Evolutionary conservation across 2,329 filamentous ascomycete genomes (phyloP).

Genomic region (Graphilbum sp.): DNA sequence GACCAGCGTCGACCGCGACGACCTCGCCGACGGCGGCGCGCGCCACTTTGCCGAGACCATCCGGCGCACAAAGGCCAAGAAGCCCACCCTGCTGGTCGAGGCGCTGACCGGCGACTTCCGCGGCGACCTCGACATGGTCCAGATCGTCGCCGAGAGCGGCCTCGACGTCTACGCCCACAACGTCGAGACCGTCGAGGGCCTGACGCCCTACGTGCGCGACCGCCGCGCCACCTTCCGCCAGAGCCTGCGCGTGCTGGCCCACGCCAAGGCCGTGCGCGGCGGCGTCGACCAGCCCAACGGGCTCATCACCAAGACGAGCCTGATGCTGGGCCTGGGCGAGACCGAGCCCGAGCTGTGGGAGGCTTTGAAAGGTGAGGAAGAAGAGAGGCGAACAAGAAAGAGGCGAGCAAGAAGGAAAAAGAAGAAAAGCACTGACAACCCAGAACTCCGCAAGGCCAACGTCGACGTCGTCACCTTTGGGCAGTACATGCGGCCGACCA

Average conservation of each 20-base stretch:
- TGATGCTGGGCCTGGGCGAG: slow-evolving; percentile 93
- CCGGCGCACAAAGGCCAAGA: slow-evolving; percentile 78
- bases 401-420: background rate
- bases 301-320: slow-evolving; percentile 94
- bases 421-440: background rate
- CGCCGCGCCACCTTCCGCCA: slow-evolving; percentile 79
- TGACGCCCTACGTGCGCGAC: slow-evolving; percentile 83
- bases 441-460: slow-evolving; percentile 60
- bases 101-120: slow-evolving; percentile 75
- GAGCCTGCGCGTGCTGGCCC: slow-evolving; percentile 61
- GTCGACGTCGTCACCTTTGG: slow-evolving; percentile 97
- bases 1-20: slow-evolving; percentile 86
- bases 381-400: background rate
- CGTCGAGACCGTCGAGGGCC: slow-evolving; percentile 79
- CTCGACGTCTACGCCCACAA: slow-evolving; percentile 97
- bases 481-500: slow-evolving; percentile 99
- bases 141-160: slow-evolving; percentile 68
- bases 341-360: slow-evolving; percentile 73
- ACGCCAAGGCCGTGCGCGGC: slow-evolving; percentile 60
- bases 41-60: slow-evolving; percentile 88
- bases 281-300: slow-evolving; percentile 19
- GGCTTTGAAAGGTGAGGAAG: slow-evolving; percentile 46
- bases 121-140: slow-evolving; percentile 77
- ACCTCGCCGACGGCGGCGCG: slow-evolving; percentile 76
- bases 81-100: slow-evolving; percentile 62